Evolutionary conservation across 2,329 filamentous ascomycete species (phyloP).

Genomic region (Beauveria asiatica): DNA sequence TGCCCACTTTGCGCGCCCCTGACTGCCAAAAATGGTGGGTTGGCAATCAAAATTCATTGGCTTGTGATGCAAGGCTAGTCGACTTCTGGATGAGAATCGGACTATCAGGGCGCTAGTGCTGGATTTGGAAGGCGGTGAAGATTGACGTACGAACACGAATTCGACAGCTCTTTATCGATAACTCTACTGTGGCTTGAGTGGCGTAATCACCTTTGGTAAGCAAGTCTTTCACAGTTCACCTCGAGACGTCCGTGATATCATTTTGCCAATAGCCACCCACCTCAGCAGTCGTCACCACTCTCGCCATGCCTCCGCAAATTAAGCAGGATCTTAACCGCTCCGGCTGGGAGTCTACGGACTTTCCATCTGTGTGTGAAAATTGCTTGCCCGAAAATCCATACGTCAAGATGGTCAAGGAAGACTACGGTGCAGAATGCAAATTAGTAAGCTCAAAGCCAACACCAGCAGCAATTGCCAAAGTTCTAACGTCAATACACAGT

Average conservation of each 20-base stretch:
- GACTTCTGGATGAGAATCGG: not conserved
- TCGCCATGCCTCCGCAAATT: slow-evolving; percentile 74
- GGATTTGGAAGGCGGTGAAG: slow-evolving; percentile 11
- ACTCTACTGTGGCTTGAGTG: not conserved
- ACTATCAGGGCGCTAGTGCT: not conserved
- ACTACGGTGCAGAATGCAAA: slow-evolving; percentile 82
- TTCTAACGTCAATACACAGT: slow-evolving; percentile 32
- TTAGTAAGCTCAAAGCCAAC: slow-evolving; percentile 31
- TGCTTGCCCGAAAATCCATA: slow-evolving; percentile 95
- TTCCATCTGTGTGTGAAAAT: slow-evolving; percentile 82
- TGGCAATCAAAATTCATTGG: slow-evolving; percentile 9
- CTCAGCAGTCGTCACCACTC: not conserved
- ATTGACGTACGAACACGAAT: slow-evolving; percentile 16
- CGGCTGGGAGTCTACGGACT: slow-evolving; percentile 91
- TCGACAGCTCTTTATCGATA: slow-evolving; percentile 7
- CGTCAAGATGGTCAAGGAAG: slow-evolving; percentile 98
- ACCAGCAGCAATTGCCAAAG: not conserved
- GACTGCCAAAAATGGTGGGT: slow-evolving; percentile 4
- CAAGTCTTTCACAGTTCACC: not conserved
- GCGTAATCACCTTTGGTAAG: not conserved
- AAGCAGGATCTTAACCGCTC: slow-evolving; percentile 93
- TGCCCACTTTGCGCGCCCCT: slow-evolving; percentile 9
- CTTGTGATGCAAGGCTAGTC: slow-evolving; percentile 4
- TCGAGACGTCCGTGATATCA: not conserved
- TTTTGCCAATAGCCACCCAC: not conserved